Base-by-base conservation (phyloP, 805 yeast genomes). In the Blastobotrys americana region DNA sequence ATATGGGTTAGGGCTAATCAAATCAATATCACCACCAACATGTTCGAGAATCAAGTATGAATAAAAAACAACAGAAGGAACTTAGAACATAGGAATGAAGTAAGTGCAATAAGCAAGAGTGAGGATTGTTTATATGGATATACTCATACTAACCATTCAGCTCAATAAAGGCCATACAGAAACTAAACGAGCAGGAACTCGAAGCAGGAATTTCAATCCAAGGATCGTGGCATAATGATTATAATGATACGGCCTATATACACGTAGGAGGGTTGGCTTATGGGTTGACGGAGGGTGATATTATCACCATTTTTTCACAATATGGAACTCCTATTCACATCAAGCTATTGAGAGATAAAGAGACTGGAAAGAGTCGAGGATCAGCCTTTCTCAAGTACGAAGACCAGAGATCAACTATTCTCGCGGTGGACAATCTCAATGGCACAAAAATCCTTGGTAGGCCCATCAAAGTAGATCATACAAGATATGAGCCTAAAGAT, bases 211-310 rank as follows among this genome's bases (percentile, higher is more conserved):
- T 78, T 0, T 62, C 82, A 0, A 70, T 73, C 28, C 64, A 69
- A 3, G 85, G 83, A 0, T 87, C 96, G 4, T 90, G 97, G 97
- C 97, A 90, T 60, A 72, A 77, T 48, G 95, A 89, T 52, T 87
- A 80, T 57, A 67, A 66, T 19, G 89, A 87, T 51, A 75, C 90
- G 0, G 79, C 90, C 1, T 87, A 80, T 58, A 69, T 89, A 1
- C 84, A 54, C 56, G 78, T 90, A n/a, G 90, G 95, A 0, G 77
- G 81, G 3, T 60, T 90, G 8, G 80, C 87, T 6, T 64, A 57
- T 13, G 76, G 76, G 25, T 60, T 87, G 21, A 77, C 77, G 5
- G 96, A 87, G 58, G 78, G 79, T 39, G 97, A 90, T 58, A 61
- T 90, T 0, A 56, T 88, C 4, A 73, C 78, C 0, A 76, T 89